phyloP scores from a whole-genome alignment of 1,284 basidiomycete species.

The Ceratobasidium sp. region DNA sequence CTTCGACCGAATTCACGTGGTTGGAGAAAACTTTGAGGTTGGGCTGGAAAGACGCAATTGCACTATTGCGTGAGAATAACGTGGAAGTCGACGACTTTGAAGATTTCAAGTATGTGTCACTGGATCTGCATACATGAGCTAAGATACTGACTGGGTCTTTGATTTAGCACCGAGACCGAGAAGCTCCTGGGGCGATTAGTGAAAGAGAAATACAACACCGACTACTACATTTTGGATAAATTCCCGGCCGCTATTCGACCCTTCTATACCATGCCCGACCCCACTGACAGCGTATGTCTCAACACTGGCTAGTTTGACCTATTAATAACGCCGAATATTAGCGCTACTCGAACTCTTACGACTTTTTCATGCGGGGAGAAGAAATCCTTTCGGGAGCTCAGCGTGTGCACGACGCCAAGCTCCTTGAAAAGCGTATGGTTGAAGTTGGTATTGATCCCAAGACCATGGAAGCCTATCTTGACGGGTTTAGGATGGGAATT shows the following conservation, averaged over 20 bases:
- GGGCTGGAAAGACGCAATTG: slow-evolving; percentile 87
- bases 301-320: slow-evolving; percentile 26
- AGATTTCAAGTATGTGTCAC: slow-evolving; percentile 80
- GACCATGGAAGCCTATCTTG: slow-evolving; percentile 89
- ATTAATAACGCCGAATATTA: slow-evolving; percentile 52
- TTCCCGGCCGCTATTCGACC: slow-evolving; percentile 93
- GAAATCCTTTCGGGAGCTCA: slow-evolving; percentile 98
- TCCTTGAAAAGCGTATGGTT: slow-evolving; percentile 86
- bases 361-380: slow-evolving; percentile 99
- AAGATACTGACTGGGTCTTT: neutral
- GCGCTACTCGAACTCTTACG: slow-evolving; percentile 96
- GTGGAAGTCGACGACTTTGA: slow-evolving; percentile 79
- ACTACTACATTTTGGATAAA: slow-evolving; percentile 98
- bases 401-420: slow-evolving; percentile 90
- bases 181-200: slow-evolving; percentile 90
- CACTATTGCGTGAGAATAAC: slow-evolving; percentile 85
- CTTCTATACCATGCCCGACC: slow-evolving; percentile 99
- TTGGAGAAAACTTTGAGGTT: slow-evolving; percentile 83
- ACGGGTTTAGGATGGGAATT: slow-evolving; percentile 94
- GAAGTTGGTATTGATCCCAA: slow-evolving; percentile 79
- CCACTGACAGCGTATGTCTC: slow-evolving; percentile 77
- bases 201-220: slow-evolving; percentile 92
- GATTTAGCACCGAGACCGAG: slow-evolving; percentile 85
- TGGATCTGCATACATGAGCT: neutral
- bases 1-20: slow-evolving; percentile 91